A percentile compares a stretch with the other conserved stretches of the same genome.
Evolutionary conservation across 2,329 filamentous ascomycete species (phyloP).

Genomic region (Epichloe festucae): DNA sequence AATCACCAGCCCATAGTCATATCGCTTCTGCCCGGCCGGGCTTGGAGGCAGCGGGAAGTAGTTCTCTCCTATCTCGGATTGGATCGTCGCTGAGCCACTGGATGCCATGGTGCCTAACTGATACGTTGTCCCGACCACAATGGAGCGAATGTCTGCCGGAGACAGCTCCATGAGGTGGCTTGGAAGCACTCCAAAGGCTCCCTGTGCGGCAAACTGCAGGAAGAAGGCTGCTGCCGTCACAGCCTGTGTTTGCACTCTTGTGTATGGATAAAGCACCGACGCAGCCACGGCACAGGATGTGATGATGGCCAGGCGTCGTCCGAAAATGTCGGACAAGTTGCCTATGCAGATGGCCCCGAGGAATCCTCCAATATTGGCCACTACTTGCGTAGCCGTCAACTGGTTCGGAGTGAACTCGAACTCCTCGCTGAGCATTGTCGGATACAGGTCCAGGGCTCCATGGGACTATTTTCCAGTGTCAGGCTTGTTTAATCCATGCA

Average conservation of each 20-base stretch:
- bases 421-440: neutral
- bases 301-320: slow-evolving; percentile 2
- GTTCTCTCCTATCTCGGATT: neutral
- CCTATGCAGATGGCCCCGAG: neutral
- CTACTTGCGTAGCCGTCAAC: neutral
- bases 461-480: neutral
- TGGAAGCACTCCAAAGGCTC: slow-evolving; percentile 1
- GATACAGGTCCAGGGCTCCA: neutral
- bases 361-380: slow-evolving; percentile 2
- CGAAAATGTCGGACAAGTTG: neutral
- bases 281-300: neutral
- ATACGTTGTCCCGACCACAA: slow-evolving; percentile 2
- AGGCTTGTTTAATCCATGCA: neutral
- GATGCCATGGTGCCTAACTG: slow-evolving; percentile 1
- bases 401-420: neutral
- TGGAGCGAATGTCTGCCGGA: neutral
- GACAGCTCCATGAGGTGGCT: slow-evolving; percentile 1
- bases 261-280: neutral
- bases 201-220: neutral
- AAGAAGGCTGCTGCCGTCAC: slow-evolving; percentile 1
- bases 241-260: neutral
- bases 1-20: slow-evolving; percentile 1
- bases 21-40: neutral
- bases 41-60: neutral
- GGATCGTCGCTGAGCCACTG: neutral